Evolutionary conservation across 2,329 filamentous ascomycete species (phyloP), one percentile per base, ranked within the genome.

Genomic region (Aschersonia sp.): DNA sequence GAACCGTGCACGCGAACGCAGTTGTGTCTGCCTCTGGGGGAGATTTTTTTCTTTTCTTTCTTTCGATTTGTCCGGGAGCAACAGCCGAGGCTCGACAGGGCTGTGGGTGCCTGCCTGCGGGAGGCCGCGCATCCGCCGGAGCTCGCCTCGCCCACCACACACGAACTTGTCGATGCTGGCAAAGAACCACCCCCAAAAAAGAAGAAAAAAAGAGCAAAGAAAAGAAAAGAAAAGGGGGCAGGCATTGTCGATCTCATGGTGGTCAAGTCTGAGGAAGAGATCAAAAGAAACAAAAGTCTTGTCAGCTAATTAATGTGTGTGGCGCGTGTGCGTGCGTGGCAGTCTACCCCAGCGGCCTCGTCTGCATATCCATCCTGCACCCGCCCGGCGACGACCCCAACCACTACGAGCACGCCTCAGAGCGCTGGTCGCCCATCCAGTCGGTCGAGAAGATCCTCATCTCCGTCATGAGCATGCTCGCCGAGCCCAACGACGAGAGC

Each of bases 291-390:
- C 22, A 22, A 22, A 22, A 22, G 35, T 37, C 35, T 5, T 37
- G 35, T 37, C 35, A 22, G 40, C 40, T 22, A 7, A 41, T 50
- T 22, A 7, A 41, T 50, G 31, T 14, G 22, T 14, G 14, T 14
- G 14, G 14, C 14, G 14, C 14, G 14, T 14, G 14, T 14, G 14
- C 14, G 14, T 14, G 14, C 14, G 14, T 7, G 35, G 41, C 54
- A 95, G 89, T 97, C 46, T 97, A 97, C 63, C 77, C 84, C 12
- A 90, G 84, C 62, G 90, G 90, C 53, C 77, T 90, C 14, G 92
- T 97, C 57, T 97, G 90, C 70, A 97, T 97, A 60, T 94, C 87
- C n/a, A 97, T 97, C 69, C 81, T 97, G 2, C 90, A 97, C 66
- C 84, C 90, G 4, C 90, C 90, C 3, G 90, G 92, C 58, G 90